Conservation (phyloP, 129 eudicot species). For the Flaveria linearis region DNA sequence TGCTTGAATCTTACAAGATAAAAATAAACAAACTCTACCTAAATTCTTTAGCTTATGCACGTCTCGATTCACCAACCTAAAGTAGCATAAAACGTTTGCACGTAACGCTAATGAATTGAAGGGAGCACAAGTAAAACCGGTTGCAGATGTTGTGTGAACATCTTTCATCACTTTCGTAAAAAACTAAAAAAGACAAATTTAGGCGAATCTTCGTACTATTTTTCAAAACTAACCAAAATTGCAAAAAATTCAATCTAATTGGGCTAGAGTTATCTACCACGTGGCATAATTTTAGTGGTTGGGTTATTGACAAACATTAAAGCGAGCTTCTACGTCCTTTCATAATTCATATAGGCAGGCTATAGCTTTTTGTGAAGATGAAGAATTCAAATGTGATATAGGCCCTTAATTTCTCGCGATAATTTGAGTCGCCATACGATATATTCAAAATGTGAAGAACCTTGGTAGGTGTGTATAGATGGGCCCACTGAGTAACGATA, state of each 20-base stretch:
- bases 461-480: neutral
- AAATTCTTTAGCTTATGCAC: neutral
- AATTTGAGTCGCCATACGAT: neutral
- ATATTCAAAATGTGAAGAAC: neutral
- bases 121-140: too few species aligned
- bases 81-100: neutral
- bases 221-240: neutral
- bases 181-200: neutral
- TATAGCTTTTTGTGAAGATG: neutral
- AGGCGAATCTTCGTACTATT: neutral
- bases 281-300: neutral
- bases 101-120: too few species aligned
- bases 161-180: neutral
- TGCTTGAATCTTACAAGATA: neutral
- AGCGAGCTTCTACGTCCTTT: neutral
- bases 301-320: neutral
- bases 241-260: neutral
- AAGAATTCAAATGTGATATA: constrained; percentile 4
- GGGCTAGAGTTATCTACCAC: neutral
- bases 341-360: neutral
- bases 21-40: neutral
- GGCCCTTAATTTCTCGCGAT: neutral
- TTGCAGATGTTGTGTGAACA: too few species aligned
- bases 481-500: neutral
- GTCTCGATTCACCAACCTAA: neutral